Percentiles rank a stretch among this genome's conserved stretches.
Evolutionary conservation across 805 yeast species (phyloP).

Genomic region (Ogataea wickerhamii): DNA sequence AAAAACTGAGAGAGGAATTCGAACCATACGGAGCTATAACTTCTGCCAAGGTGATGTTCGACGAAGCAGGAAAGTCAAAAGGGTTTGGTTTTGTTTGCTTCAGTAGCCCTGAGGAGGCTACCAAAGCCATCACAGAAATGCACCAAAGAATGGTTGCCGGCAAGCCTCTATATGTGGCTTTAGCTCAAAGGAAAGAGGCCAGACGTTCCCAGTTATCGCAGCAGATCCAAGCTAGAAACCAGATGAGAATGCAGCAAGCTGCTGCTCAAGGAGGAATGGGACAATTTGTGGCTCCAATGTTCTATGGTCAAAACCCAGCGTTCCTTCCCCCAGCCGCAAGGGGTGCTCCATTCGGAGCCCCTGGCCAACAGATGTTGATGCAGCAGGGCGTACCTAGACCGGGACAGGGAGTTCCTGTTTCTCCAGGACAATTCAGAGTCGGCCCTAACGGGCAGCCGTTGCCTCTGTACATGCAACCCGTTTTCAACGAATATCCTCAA

Average conservation of each 20-base stretch:
- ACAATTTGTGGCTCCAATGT: conserved; percentile 83
- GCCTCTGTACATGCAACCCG: conserved; percentile 84
- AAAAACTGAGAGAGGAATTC: conserved; percentile 86
- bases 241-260: conserved; percentile 96
- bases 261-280: conserved; percentile 84
- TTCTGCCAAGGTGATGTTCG: conserved; percentile 94
- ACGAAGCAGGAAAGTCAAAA: conserved; percentile 90
- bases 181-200: conserved; percentile 98
- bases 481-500: conserved; percentile 61
- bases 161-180: conserved; percentile 96
- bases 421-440: conserved; percentile 56
- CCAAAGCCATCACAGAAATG: conserved; percentile 97
- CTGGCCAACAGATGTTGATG: conserved; percentile 76
- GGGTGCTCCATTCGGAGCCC: conserved; percentile 74
- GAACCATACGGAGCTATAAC: conserved; percentile 92
- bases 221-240: conserved; percentile 97
- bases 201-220: conserved; percentile 96
- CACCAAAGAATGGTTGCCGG: conserved; percentile 93
- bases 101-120: conserved; percentile 97
- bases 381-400: conserved; percentile 65
- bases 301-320: conserved; percentile 80
- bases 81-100: conserved; percentile 99
- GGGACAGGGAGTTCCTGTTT: conserved; percentile 51
- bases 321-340: conserved; percentile 70
- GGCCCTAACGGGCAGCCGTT: conserved; percentile 83